Conservation (phyloP, 1,284 basidiomycete species). For the Cystobasidiaceae sp. region DNA sequence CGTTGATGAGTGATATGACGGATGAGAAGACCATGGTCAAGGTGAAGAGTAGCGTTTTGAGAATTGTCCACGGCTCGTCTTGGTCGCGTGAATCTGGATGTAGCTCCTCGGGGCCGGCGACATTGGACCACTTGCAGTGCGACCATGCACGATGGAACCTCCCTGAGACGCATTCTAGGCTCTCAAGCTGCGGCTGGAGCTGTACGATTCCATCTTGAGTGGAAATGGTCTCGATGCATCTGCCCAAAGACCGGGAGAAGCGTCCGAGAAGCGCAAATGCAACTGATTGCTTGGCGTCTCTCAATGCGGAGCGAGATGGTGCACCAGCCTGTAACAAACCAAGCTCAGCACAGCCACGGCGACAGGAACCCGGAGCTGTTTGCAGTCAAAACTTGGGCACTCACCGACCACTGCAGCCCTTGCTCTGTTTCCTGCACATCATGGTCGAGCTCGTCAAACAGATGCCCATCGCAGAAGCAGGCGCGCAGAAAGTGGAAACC, state of each 20-base stretch:
- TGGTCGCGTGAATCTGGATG: conserved; percentile 30
- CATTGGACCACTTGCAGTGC: conserved; percentile 33
- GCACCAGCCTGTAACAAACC: conserved; percentile 18
- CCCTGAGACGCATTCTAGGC: conserved; percentile 11
- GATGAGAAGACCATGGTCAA: conserved; percentile 39
- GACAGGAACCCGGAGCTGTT: not conserved
- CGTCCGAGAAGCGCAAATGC: conserved; percentile 34
- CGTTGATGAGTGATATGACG: conserved; percentile 34
- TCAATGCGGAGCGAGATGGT: conserved; percentile 28
- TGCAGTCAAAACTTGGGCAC: not conserved
- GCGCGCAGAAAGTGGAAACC: not conserved
- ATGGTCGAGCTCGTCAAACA: conserved; percentile 33
- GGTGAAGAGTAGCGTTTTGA: conserved; percentile 40
- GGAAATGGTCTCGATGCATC: conserved; percentile 32
- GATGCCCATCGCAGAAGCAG: conserved; percentile 34
- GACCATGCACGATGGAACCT: conserved; percentile 34
- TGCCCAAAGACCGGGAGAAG: conserved; percentile 37
- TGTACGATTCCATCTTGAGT: conserved; percentile 9
- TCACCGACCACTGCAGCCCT: conserved; percentile 33
- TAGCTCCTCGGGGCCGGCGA: conserved; percentile 30
- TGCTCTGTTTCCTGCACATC: conserved; percentile 24
- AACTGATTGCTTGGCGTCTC: not conserved
- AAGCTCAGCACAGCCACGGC: no score
- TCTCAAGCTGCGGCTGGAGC: conserved; percentile 15
- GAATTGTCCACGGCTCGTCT: conserved; percentile 38